A percentile compares a stretch with the other conserved stretches of the same genome.
These are phyloP conservation scores for Cadophora luteo-olivacea DNA, from an alignment of 2,329 filamentous ascomycete species.

Conservation along the genomic window DNA sequence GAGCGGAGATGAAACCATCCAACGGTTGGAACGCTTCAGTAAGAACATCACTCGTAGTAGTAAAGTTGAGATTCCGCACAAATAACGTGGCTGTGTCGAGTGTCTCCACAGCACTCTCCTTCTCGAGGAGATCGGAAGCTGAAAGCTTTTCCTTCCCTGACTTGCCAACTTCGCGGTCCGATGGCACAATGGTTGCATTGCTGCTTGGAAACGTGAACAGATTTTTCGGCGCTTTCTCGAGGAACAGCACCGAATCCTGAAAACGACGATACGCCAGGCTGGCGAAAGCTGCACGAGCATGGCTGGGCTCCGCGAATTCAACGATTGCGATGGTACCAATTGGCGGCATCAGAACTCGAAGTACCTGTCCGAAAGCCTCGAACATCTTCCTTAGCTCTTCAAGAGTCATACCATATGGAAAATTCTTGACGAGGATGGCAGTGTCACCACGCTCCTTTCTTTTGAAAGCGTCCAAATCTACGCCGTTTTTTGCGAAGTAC, in stretches of 20 bases:
- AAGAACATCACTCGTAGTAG: constrained; percentile 79
- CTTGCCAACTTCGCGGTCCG: constrained; percentile 31
- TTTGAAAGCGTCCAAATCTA: constrained; percentile 93
- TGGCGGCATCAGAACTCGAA: constrained; percentile 88
- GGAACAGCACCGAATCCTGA: constrained; percentile 87
- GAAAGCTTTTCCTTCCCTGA: constrained; percentile 64
- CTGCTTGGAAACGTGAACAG: constrained; percentile 60
- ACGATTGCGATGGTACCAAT: constrained; percentile 93
- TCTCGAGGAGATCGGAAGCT: constrained; percentile 71
- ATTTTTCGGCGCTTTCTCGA: constrained; percentile 91
- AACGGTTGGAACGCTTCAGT: constrained; percentile 80
- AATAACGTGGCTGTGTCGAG: constrained; percentile 82
- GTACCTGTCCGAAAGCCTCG: constrained; percentile 73
- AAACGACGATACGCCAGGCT: constrained; percentile 88
- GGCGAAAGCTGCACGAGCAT: constrained; percentile 84
- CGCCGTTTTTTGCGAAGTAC: constrained; percentile 86
- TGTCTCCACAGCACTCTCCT: constrained; percentile 57
- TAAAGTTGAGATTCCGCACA: constrained; percentile 92
- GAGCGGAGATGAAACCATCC: constrained; percentile 86
- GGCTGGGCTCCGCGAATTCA: constrained; percentile 79
- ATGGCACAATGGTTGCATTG: constrained; percentile 28
- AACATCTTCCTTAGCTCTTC: constrained; percentile 61
- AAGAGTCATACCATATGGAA: constrained; percentile 71
- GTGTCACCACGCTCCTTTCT: constrained; percentile 83
- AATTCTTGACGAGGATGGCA: constrained; percentile 92